Conservation (phyloP, 2,329 filamentous ascomycete species). For the Fusarium clavum region DNA sequence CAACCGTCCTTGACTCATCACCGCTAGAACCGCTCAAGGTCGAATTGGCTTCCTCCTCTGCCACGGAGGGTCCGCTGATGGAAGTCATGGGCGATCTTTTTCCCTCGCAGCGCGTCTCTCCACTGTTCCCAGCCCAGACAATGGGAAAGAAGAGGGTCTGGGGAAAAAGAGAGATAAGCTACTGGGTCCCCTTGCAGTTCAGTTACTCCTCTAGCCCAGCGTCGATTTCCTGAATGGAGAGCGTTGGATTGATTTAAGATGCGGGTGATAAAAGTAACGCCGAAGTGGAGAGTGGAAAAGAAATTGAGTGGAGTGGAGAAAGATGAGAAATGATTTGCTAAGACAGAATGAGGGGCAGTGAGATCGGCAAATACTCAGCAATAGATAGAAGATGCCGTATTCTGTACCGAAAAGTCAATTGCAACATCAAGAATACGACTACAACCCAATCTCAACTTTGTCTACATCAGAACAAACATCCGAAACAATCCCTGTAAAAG, state of each 20-base stretch:
- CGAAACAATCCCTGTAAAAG: constrained; percentile 18
- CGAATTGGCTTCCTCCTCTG: constrained; percentile 54
- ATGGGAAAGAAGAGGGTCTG: constrained; percentile 21
- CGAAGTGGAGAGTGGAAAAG: constrained; percentile 14
- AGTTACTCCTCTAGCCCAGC: not conserved
- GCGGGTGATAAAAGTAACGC: constrained; percentile 17
- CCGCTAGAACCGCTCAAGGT: constrained; percentile 52
- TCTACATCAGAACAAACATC: not conserved
- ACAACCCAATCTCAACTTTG: constrained; percentile 2
- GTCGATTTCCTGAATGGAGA: constrained; percentile 17
- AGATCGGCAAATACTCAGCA: not conserved
- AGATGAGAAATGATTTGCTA: constrained; percentile 7
- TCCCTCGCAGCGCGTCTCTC: constrained; percentile 31
- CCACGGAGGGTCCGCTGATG: constrained; percentile 44
- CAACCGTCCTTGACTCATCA: constrained; percentile 49
- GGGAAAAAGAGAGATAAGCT: constrained; percentile 17
- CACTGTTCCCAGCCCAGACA: constrained; percentile 39
- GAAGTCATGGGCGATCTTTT: constrained; percentile 42
- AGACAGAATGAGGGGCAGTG: constrained; percentile 17
- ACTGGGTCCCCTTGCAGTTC: constrained; percentile 36
- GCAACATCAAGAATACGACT: constrained; percentile 12
- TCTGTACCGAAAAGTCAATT: not conserved
- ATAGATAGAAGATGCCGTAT: not conserved
- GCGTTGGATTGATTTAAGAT: not conserved
- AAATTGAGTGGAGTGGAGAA: constrained; percentile 12